Conservation (phyloP, 495 filamentous ascomycete species). For the Penicillium turbatum region DNA sequence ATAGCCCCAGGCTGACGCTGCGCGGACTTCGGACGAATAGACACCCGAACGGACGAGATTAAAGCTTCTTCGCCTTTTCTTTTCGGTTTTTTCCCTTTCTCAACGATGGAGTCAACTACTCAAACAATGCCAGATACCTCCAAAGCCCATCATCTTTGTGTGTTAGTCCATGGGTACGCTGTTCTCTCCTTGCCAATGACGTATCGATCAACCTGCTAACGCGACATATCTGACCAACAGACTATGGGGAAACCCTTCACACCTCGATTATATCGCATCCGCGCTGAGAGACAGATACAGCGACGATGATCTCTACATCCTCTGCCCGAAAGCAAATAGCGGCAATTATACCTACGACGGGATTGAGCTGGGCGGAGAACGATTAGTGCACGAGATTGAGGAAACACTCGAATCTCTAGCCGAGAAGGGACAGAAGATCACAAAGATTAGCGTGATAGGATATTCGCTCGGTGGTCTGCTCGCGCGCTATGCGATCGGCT, state of each 20-base stretch:
- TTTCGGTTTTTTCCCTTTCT: not conserved
- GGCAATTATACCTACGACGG: constrained; percentile 91
- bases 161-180: constrained; percentile 90
- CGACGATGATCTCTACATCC: constrained; percentile 63
- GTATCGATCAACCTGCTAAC: constrained; percentile 1
- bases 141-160: constrained; percentile 70
- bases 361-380: constrained; percentile 85
- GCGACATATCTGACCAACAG: constrained; percentile 35
- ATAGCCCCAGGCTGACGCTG: constrained; percentile 5
- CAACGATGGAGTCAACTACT: not conserved
- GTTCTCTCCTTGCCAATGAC: constrained; percentile 9
- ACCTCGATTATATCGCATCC: constrained; percentile 68
- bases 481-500: constrained; percentile 79
- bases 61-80: not conserved
- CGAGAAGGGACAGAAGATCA: constrained; percentile 62
- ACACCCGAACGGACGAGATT: not conserved
- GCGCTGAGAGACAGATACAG: constrained; percentile 61
- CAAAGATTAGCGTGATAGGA: constrained; percentile 78
- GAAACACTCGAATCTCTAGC: constrained; percentile 66
- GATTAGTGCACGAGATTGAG: constrained; percentile 84
- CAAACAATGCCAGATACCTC: constrained; percentile 10
- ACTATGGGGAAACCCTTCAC: constrained; percentile 87
- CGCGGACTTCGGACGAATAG: constrained; percentile 7
- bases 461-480: constrained; percentile 90
- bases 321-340: constrained; percentile 72